These are phyloP conservation scores for Linnemannia exigua DNA, from an alignment of 192 early-diverging fungal genomes.

Conservation along the genomic window DNA sequence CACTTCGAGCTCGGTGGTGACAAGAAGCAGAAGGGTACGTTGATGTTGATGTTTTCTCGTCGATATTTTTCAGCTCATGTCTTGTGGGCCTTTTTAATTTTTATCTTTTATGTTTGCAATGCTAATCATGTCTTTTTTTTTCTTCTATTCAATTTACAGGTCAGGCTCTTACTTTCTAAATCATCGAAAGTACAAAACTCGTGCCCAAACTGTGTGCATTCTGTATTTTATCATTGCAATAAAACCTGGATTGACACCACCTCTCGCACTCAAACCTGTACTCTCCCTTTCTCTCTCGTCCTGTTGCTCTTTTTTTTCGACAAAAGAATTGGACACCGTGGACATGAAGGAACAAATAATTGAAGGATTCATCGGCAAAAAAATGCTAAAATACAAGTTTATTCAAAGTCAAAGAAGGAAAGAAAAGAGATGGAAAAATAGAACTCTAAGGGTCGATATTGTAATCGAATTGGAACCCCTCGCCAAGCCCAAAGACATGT, in stretches of 20 bases:
- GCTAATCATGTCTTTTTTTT: neutral
- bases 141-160: conserved; percentile 13
- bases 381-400: neutral
- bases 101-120: neutral
- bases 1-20: conserved; percentile 99
- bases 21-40: conserved; percentile 88
- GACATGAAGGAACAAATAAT: neutral
- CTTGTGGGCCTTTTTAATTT: neutral
- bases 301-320: neutral
- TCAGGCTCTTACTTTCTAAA: conserved; percentile 57
- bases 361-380: neutral
- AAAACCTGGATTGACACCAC: conserved; percentile 56
- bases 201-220: conserved; percentile 42
- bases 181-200: conserved; percentile 41
- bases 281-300: too few species aligned
- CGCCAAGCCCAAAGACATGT: conserved; percentile 52
- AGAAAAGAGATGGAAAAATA: neutral
- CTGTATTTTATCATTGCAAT: conserved; percentile 57
- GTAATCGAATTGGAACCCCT: conserved; percentile 55
- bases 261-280: conserved; percentile 3
- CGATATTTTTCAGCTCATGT: neutral
- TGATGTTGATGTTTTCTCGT: neutral
- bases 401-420: neutral
- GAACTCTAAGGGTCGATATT: conserved; percentile 17
- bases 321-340: neutral